Evolutionary conservation across 192 early-diverging fungal species (phyloP), one percentile per base, ranked within the genome.

Genomic region (Rhizophagus clarus): DNA sequence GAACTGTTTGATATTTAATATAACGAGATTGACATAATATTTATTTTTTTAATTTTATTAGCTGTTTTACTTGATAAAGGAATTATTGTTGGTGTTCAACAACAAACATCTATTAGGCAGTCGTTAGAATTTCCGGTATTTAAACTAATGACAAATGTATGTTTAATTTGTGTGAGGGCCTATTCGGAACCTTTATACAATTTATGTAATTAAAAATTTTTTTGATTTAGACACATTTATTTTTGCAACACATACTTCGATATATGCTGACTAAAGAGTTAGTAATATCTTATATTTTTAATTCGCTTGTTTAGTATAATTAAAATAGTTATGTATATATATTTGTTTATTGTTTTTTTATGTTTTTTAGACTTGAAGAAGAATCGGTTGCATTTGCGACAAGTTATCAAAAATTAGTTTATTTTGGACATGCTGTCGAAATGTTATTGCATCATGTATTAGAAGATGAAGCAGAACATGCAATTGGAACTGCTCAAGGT

Each of bases 391-490:
- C 83, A 49, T 94, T 96, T 88, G 92, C 91, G 14, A 79, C 81
- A 40, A 72, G 87, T 56, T 99, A 93, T 77, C 88, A 92, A 80
- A 86, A 92, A 28, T 85, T 95, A 49, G 87, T 89, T 60, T 99
- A 98, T 80, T 98, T 98, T 83, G 85, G 91, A 14, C 98, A 99
- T 84, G 92, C 94, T 31, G 87, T 99, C 40, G 98, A 99, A 83
- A 91, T 98, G 26, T 84, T 99, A 40, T 82, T 98, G 29, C 97
- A 98, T 82, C 90, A 91, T 17, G 93, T 94, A 3, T 77, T 98
- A 61, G 97, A 97, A 77, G 90, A 93, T 66, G 97, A 97, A 81
- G 90, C 91, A 10, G 93, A 92, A 11, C 81, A 83, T 10, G 78
- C 83, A 4, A 79, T 85, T 7, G 86, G 82, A 2, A 84, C 81